Evolutionary conservation across 2,329 filamentous ascomycete species (phyloP), one percentile per base, ranked within the genome.

Genomic region (Seiridium cupressi): DNA sequence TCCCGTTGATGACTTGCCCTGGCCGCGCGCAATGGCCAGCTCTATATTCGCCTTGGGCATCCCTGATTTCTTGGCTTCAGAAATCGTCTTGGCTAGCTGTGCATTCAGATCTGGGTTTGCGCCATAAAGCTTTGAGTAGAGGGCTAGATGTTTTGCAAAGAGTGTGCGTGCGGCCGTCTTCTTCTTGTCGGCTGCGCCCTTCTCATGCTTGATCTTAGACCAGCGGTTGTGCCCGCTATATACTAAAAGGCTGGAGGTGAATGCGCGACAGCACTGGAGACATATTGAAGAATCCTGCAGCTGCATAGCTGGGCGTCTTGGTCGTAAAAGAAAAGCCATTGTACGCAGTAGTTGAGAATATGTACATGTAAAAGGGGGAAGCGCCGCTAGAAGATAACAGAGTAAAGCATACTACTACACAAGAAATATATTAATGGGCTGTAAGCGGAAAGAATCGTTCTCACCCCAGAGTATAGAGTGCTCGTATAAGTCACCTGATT

Each of bases 161-260:
- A 81, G 74, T 51, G 83, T 85, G 36, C 93, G 88, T 66, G 89
- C 82, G 48, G 83, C 84, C 75, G 87, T 92, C 76, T 93, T 97
- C 67, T 89, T 88, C 61, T 83, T 84, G 74, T 99, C 95, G 60
- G 89, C 90, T 63, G 89, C 91, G 56, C 89, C 93, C 76, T 99
- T 99, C 74, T 95, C 92, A 75, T 98, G 95, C 72, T 89, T 91
- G 77, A 97, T 98, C 70, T 95, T 96, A 60, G 92, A 93, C 95
- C 95, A 99, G 73, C 93, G 90, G 75, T 89, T 97, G 77, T 97
- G 93, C 11, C 93, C 93, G 32, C 89, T 88, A 62, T 77, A 75
- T 11, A 76, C 70, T 6, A 68, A 60, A 7, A 79, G 65, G 13
- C 78, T 81, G 13, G 78, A 78, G 59, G 73, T 73, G 61, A 89